These are phyloP conservation scores for Coniochaeta sp. DNA, from an alignment of 2,329 filamentous ascomycete genomes.

Conservation along the genomic window DNA sequence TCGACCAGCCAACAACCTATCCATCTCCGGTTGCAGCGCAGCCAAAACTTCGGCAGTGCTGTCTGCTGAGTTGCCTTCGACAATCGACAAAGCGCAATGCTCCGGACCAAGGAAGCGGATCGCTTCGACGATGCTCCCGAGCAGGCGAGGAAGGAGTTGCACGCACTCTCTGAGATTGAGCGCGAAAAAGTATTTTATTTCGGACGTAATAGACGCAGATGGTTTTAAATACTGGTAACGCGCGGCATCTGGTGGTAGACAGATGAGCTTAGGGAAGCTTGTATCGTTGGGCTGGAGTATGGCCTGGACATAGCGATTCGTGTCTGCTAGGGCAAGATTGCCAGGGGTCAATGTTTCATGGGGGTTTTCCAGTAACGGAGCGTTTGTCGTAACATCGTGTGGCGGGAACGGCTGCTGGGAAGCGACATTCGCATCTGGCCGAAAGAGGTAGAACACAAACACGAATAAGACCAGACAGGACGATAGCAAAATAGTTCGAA, in stretches of 20 bases:
- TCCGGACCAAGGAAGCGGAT: slow-evolving; percentile 4
- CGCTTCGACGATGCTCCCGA: slow-evolving; percentile 1
- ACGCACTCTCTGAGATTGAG: not conserved
- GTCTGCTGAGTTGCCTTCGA: slow-evolving; percentile 1
- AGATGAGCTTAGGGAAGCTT: not conserved
- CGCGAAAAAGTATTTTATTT: slow-evolving; percentile 2
- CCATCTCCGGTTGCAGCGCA: not conserved
- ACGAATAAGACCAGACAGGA: no score
- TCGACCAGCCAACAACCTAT: not conserved
- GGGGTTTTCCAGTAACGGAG: no score
- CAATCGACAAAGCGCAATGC: slow-evolving; percentile 4
- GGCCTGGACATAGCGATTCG: not conserved
- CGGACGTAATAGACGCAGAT: not conserved
- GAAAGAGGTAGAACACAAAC: no score
- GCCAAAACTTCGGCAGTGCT: not conserved
- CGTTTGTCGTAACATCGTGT: no score
- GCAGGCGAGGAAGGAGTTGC: slow-evolving; percentile 1
- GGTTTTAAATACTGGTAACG: not conserved
- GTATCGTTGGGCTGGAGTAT: not conserved
- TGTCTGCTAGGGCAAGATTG: no score
- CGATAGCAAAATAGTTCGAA: no score
- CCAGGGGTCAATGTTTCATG: no score
- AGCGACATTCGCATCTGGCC: no score
- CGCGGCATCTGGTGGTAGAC: not conserved
- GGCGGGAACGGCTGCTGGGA: no score